Base-by-base conservation (phyloP, 352 stramenopile genomes). In the Globisporangium nagaii region DNA sequence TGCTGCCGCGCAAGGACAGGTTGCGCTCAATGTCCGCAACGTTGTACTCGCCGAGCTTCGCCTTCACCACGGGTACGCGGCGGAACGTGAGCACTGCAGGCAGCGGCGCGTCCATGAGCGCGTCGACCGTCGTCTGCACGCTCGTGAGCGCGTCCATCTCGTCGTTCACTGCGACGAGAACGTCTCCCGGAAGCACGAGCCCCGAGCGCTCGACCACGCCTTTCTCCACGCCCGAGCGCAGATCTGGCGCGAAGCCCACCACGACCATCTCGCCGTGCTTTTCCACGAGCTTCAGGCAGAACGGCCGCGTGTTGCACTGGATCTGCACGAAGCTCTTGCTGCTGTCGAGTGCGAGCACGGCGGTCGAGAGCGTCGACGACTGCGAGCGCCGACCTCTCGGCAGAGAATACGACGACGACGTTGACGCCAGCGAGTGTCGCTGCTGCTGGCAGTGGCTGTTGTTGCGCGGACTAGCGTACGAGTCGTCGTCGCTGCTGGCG, bases 121-220 rank as follows among this genome's bases (percentile, higher is more conserved):
- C 60, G 36, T 67, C 43, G 8, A 72, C 60, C 3, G 77, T 70
- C 11, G 63, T 65, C 15, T 84, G 64, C 13, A 86, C 57, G n/a
- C 59, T 87, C n/a, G 40, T 70, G 34, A 76, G 66, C 36, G 43
- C 59, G 27, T 68, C 67, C 49, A 57, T 72, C 15, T 84, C 63
- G 28, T 73, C 67, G 53, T 88, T 84, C 4, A 90, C 73, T 5
- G 62, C 71, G n/a, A 86, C 65, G 9, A 90, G 56, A n/a, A 84
- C 58, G 45, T 90, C 80, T 1, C 78, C 75, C 17, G 64, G 37
- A 2, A 77, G 67, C 11, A 89, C 70, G 2, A 74, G 54, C 0
- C 68, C 66, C 4, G 68, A 71, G 25, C 43, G 56, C 58, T 88
- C 77, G 11, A 86, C 40, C 22, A 64, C 60, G 19, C 72, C 74